These are phyloP conservation scores for Tulasnella sp. DNA, from an alignment of 768 basidiomycete species.

Conservation along the genomic window DNA sequence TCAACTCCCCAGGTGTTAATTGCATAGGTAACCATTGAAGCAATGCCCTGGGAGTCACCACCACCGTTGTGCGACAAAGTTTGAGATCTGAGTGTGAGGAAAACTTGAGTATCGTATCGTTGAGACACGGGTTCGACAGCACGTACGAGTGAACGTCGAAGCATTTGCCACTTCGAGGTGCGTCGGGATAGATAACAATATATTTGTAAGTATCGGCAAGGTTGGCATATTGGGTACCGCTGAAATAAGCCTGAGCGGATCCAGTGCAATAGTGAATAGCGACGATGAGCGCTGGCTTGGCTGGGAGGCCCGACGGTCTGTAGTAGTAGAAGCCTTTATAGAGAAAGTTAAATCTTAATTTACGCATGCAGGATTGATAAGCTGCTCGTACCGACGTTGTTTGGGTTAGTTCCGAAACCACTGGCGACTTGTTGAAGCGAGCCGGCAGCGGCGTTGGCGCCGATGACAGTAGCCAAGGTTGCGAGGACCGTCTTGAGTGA, in stretches of 20 bases:
- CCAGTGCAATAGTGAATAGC: constrained; percentile 55
- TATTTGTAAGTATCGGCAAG: constrained; percentile 55
- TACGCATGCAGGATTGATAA: not conserved
- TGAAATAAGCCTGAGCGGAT: constrained; percentile 57
- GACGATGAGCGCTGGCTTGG: constrained; percentile 54
- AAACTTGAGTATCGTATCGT: constrained; percentile 59
- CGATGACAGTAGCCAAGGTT: constrained; percentile 1
- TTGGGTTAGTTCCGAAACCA: constrained; percentile 59
- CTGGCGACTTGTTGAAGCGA: constrained; percentile 30
- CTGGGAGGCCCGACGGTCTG: constrained; percentile 46
- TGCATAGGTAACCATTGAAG: constrained; percentile 27
- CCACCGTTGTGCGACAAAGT: constrained; percentile 61
- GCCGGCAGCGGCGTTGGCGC: not conserved
- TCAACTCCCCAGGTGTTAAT: constrained; percentile 25
- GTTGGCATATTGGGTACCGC: constrained; percentile 54
- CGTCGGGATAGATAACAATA: constrained; percentile 55
- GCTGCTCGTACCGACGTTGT: constrained; percentile 54
- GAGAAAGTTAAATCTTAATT: constrained; percentile 41
- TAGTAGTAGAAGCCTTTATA: constrained; percentile 19
- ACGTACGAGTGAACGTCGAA: not conserved
- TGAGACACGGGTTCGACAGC: constrained; percentile 41
- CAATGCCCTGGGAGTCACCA: constrained; percentile 47
- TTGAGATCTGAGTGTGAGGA: constrained; percentile 42
- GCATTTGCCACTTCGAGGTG: not conserved
- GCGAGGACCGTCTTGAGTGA: not conserved